Evolutionary conservation across 1,284 basidiomycete species (phyloP).

Genomic region (Trichosporon sp.): DNA sequence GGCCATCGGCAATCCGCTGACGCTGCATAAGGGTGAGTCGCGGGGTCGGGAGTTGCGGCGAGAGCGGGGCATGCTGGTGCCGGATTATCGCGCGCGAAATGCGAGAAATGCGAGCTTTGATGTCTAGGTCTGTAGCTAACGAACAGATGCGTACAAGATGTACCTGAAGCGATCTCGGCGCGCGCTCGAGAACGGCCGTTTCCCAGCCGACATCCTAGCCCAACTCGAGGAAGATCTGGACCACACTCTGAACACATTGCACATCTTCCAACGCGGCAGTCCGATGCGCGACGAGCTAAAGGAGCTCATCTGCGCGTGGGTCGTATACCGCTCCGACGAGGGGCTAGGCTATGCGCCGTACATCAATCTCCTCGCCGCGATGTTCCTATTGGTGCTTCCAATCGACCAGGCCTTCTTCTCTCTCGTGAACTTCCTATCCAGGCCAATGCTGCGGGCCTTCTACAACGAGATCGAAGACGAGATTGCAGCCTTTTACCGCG

Average conservation of each 20-base stretch:
- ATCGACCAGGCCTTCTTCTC: conserved; percentile 69
- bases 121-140: conserved; percentile 9
- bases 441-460: conserved; percentile 79
- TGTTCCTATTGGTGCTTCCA: conserved; percentile 83
- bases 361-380: conserved; percentile 62
- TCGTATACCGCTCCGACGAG: conserved; percentile 82
- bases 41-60: no score
- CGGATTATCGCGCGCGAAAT: no score
- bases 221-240: conserved; percentile 74
- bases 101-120: no score
- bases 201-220: conserved; percentile 64
- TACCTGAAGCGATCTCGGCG: conserved; percentile 69
- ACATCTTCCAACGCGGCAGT: conserved; percentile 74
- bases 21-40: conserved; percentile 71
- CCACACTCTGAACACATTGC: conserved; percentile 75
- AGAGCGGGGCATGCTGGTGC: no score
- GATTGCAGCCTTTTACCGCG: conserved; percentile 57
- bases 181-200: conserved; percentile 63
- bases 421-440: conserved; percentile 80
- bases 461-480: conserved; percentile 75
- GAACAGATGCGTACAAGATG: conserved; percentile 66
- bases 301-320: conserved; percentile 84
- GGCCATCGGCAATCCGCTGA: conserved; percentile 81
- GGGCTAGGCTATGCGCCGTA: conserved; percentile 67
- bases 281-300: conserved; percentile 81